Percentiles rank a stretch among this genome's conserved stretches.
Evolutionary conservation across 2,329 filamentous ascomycete species (phyloP).

Genomic region (Pseudogymnoascus sp.): DNA sequence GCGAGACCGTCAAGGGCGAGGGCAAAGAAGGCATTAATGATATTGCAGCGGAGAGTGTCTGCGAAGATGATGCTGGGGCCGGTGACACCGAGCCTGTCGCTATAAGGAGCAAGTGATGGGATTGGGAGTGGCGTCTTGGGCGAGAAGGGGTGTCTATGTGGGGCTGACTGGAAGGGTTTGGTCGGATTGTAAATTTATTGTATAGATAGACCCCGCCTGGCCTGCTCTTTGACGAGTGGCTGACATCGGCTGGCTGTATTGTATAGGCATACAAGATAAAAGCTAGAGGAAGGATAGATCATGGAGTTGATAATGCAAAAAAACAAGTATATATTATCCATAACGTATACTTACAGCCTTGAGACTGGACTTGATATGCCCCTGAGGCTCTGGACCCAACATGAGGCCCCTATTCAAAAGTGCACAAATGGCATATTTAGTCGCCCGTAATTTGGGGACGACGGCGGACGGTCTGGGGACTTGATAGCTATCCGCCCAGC

Average conservation of each 20-base stretch:
- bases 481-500: constrained; percentile 1
- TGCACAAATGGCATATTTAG: not conserved
- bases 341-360: not conserved
- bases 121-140: not conserved
- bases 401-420: not conserved
- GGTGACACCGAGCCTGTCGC: not conserved
- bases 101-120: not conserved
- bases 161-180: not conserved
- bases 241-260: constrained; percentile 3
- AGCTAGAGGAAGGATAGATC: constrained; percentile 3
- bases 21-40: constrained; percentile 30
- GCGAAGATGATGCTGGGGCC: not conserved
- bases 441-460: not conserved
- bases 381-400: not conserved
- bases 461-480: not conserved
- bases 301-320: not conserved
- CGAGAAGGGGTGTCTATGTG: not conserved
- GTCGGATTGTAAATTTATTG: constrained; percentile 6
- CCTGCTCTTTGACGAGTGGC: constrained; percentile 1
- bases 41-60: constrained; percentile 15
- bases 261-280: constrained; percentile 5
- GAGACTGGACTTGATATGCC: not conserved
- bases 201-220: constrained; percentile 5
- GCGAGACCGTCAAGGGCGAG: constrained; percentile 45
- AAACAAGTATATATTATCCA: constrained; percentile 1